phyloP scores from a whole-genome alignment of 805 yeast species.

The Cyberlindnera nakhonratchasimensis region DNA sequence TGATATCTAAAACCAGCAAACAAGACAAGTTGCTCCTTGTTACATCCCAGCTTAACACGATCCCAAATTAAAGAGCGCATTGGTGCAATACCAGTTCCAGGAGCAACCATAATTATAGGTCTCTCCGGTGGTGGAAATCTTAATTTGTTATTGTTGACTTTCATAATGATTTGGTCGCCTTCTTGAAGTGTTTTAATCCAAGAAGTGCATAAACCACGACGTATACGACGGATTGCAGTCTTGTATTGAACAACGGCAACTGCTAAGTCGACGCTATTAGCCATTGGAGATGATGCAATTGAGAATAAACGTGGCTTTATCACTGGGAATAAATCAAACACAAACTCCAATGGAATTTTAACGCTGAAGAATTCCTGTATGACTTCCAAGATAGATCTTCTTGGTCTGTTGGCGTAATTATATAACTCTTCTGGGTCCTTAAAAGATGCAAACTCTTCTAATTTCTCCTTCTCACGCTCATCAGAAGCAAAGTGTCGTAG shows the following conservation, averaged over 20 bases:
- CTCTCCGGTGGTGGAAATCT: constrained; percentile 29
- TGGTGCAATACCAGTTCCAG: constrained; percentile 98
- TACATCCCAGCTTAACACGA: constrained; percentile 31
- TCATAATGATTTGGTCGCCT: constrained; percentile 51
- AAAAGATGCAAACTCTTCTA: constrained; percentile 67
- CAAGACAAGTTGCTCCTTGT: constrained; percentile 40
- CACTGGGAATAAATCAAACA: constrained; percentile 74
- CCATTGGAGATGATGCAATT: constrained; percentile 64
- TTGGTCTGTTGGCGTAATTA: constrained; percentile 90
- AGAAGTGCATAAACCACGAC: constrained; percentile 80
- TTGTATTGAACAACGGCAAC: constrained; percentile 84
- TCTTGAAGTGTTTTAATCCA: constrained; percentile 55
- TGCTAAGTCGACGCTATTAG: constrained; percentile 53
- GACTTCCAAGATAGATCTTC: constrained; percentile 82
- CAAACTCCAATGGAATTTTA: constrained; percentile 67
- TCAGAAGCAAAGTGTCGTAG: constrained; percentile 76
- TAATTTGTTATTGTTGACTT: constrained; percentile 45
- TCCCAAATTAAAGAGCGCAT: constrained; percentile 61
- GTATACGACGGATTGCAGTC: constrained; percentile 69
- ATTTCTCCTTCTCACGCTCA: constrained; percentile 68
- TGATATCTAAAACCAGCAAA: constrained; percentile 74
- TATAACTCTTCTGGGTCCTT: constrained; percentile 79
- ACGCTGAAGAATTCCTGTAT: constrained; percentile 77
- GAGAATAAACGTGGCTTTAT: constrained; percentile 82
- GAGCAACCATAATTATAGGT: constrained; percentile 74